Conservation (phyloP, 805 yeast species). For the Debaryomyces castellii region DNA sequence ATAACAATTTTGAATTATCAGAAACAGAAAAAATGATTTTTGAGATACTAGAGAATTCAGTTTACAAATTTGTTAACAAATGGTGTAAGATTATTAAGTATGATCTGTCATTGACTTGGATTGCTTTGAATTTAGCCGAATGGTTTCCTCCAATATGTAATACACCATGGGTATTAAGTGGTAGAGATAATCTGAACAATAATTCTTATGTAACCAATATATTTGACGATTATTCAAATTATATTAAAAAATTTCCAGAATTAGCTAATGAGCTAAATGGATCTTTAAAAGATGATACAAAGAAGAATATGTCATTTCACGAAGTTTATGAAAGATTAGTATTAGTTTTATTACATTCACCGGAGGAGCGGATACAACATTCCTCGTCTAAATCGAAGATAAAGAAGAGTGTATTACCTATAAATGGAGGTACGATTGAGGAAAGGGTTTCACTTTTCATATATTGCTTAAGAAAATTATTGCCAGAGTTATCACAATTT, state of each 20-base stretch:
- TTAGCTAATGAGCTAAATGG: slow-evolving; percentile 20
- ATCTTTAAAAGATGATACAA: slow-evolving; percentile 26
- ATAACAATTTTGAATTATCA: slow-evolving; percentile 23
- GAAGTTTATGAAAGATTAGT: slow-evolving; percentile 75
- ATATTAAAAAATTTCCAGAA: slow-evolving; percentile 30
- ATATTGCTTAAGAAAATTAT: slow-evolving; percentile 54
- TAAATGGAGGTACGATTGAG: slow-evolving; percentile 63
- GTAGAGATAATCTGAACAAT: slow-evolving; percentile 42
- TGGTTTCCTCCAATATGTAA: slow-evolving; percentile 73
- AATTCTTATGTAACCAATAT: slow-evolving; percentile 31
- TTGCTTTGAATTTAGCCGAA: slow-evolving; percentile 83
- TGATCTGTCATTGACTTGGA: slow-evolving; percentile 83
- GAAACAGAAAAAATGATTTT: slow-evolving; percentile 54
- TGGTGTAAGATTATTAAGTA: slow-evolving; percentile 81
- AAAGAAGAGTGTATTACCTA: slow-evolving; percentile 41
- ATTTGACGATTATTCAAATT: slow-evolving; percentile 38
- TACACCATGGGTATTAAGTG: slow-evolving; percentile 55
- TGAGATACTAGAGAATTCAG: slow-evolving; percentile 56
- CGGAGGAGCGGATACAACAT: slow-evolving; percentile 41
- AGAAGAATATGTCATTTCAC: slow-evolving; percentile 49
- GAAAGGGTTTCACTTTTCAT: slow-evolving; percentile 70
- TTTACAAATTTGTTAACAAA: slow-evolving; percentile 62
- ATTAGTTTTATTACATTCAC: slow-evolving; percentile 72
- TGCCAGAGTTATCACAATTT: slow-evolving; percentile 76
- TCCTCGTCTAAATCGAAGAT: slow-evolving; percentile 17